These are phyloP conservation scores for Chlamydomonas sphaeroides DNA, from an alignment of 139 green algal genomes.

Conservation along the genomic window DNA sequence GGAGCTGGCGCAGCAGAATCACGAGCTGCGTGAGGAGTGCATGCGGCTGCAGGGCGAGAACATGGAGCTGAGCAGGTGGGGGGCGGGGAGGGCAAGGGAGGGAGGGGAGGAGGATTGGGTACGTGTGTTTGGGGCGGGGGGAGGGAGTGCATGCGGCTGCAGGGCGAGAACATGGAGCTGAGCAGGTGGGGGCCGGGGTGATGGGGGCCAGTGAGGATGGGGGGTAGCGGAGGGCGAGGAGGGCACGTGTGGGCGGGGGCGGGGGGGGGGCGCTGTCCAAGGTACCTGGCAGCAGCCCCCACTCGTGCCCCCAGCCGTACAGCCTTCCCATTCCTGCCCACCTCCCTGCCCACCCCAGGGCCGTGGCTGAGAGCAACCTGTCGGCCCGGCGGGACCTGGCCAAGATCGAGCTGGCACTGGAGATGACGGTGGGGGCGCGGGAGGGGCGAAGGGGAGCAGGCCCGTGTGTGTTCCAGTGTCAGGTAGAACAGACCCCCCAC, in stretches of 20 bases:
- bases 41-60: constrained; percentile 49
- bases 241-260: background rate
- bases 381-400: constrained; percentile 34
- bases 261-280: too few species aligned
- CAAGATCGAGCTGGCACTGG: constrained; percentile 37
- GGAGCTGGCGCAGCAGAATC: constrained; percentile 46
- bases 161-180: background rate
- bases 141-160: too few species aligned
- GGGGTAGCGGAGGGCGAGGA: background rate
- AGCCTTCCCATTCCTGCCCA: background rate
- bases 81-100: too few species aligned
- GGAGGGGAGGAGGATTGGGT: too few species aligned
- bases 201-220: background rate
- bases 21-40: constrained; percentile 45
- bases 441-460: too few species aligned
- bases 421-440: constrained; percentile 22
- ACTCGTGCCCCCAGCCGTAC: too few species aligned
- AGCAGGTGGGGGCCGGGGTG: background rate
- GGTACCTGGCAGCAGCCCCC: too few species aligned
- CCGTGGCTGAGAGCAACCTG: constrained; percentile 36
- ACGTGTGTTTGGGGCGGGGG: too few species aligned
- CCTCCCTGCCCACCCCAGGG: background rate
- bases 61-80: constrained; percentile 45
- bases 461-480: too few species aligned
- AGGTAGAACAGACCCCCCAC: too few species aligned